phyloP scores from a whole-genome alignment of 352 stramenopile genomes.

The Pythium pectinolyticum region DNA sequence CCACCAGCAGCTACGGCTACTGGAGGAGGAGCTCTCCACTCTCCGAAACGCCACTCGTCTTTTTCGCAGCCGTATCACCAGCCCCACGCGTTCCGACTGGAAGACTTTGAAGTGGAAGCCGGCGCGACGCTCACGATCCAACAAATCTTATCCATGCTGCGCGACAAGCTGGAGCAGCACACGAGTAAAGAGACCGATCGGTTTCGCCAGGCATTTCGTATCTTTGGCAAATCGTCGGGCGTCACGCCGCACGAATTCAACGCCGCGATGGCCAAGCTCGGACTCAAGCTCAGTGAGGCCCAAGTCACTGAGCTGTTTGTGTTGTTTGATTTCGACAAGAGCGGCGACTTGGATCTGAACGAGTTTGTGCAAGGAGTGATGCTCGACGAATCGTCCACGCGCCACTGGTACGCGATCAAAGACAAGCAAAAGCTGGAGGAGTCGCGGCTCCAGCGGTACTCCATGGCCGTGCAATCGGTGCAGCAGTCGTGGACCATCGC shows the following conservation, averaged over 20 bases:
- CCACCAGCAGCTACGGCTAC: too few relatives aligned
- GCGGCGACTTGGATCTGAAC: conserved; percentile 73
- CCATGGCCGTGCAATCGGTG: conserved; percentile 67
- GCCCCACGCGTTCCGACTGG: background rate
- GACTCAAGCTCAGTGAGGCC: conserved; percentile 49
- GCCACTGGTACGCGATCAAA: conserved; percentile 55
- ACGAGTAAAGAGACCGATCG: conserved; percentile 67
- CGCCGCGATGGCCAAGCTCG: conserved; percentile 48
- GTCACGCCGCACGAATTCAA: conserved; percentile 63
- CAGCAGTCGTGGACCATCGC: conserved; percentile 71
- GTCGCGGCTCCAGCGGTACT: conserved; percentile 44
- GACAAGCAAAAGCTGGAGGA: conserved; percentile 60
- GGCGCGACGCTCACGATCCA: conserved; percentile 49
- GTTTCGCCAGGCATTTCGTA: conserved; percentile 73
- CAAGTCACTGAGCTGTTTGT: conserved; percentile 65
- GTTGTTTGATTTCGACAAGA: conserved; percentile 78
- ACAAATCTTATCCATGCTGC: conserved; percentile 54
- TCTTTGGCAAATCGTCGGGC: conserved; percentile 64
- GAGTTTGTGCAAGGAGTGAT: conserved; percentile 81
- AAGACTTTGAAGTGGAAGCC: conserved; percentile 36
- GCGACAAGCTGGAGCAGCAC: conserved; percentile 65
- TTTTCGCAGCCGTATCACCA: background rate
- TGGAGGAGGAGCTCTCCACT: too few relatives aligned
- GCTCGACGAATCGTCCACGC: conserved; percentile 63
- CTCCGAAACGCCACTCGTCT: too few relatives aligned